Evolutionary conservation across 768 basidiomycete species (phyloP), one percentile per base, ranked within the genome.

Genomic region (Mycena vulgaris): DNA sequence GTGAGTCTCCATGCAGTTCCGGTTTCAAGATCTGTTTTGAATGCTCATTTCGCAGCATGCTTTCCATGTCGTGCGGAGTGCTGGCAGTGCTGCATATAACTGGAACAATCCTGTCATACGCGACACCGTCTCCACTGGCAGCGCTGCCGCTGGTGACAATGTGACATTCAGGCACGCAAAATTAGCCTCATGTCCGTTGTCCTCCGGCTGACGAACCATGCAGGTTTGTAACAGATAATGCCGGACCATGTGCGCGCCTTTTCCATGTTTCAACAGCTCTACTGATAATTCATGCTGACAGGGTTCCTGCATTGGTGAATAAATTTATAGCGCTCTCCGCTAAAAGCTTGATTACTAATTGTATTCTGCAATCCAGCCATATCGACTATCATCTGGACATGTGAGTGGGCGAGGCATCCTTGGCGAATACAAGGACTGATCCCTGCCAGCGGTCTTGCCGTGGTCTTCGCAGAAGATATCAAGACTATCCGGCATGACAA

Each of bases 141-240:
- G 69, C n/a, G 68, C 71, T 11, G 68, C 74, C 11, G 70, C 71
- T 13, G 72, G 37, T 1, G 52, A 64, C 40, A 64, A 55, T 27
- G 35, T n/a, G n/a, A n/a, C n/a, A n/a, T n/a, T n/a, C n/a, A n/a
- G n/a, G n/a, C n/a, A n/a, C n/a, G n/a, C n/a, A n/a, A n/a, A n/a
- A n/a, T n/a, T n/a, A n/a, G n/a, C n/a, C n/a, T n/a, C n/a, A n/a
- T n/a, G n/a, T n/a, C n/a, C n/a, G n/a, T n/a, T n/a, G n/a, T n/a
- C n/a, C n/a, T n/a, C n/a, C n/a, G n/a, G n/a, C n/a, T n/a, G n/a
- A n/a, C n/a, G n/a, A n/a, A n/a, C n/a, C 40, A 1, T 39, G 8
- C 37, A 65, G 63, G 28, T 92, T 90, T 81, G 76, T 79, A 17
- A 89, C 91, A 3, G 89, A 93, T 77, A 93, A 84, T 66, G 64